Evolutionary conservation across 2,329 filamentous ascomycete species (phyloP), one percentile per base, ranked within the genome.

Genomic region (Cladophialophora exuberans): DNA sequence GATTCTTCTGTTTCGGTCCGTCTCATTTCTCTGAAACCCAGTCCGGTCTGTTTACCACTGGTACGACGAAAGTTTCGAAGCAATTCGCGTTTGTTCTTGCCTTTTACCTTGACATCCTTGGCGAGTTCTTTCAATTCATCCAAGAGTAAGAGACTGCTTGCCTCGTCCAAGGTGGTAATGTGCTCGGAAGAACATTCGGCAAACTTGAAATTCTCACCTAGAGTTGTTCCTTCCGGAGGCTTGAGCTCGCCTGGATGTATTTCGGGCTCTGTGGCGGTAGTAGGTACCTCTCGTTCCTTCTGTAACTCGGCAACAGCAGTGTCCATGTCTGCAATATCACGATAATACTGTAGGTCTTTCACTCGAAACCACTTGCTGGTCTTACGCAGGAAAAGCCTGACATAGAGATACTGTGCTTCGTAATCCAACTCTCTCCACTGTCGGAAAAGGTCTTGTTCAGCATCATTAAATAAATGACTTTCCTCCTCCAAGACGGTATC

Each of bases 401-500:
- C 92, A 67, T 79, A 97, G 84, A 99, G 73, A 71, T 96, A 97
- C 66, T 97, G 92, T 15, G 90, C 82, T 68, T 97, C 90, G 68
- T 97, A 97, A 23, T 79, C 76, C 47, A 97, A 69, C 0, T 73
- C 71, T 56, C 77, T 82, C 91, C 93, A 99, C 54, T 85, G 78
- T 2, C 77, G 73, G 68, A 99, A 97, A 0, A 97, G 80, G 11
- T 81, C 77, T 65, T 80, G 82, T 71, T 99, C 94, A 15, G 84
- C 86, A 54, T 85, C 82, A 65, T 94, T 83, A 68, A 97, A 99
- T 0, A 99, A 76, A 71, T 96, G 90, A 0, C 83, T 81, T 72
- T 99, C 94, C 54, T 97, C 90, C 44, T 90, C 85, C 10, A 97
- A 74, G 3, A 99, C 94, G 0, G 90, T 96, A 56, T 93, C 86